Base-by-base conservation (phyloP, 1,284 basidiomycete species). In the Ceratobasidium sp. region DNA sequence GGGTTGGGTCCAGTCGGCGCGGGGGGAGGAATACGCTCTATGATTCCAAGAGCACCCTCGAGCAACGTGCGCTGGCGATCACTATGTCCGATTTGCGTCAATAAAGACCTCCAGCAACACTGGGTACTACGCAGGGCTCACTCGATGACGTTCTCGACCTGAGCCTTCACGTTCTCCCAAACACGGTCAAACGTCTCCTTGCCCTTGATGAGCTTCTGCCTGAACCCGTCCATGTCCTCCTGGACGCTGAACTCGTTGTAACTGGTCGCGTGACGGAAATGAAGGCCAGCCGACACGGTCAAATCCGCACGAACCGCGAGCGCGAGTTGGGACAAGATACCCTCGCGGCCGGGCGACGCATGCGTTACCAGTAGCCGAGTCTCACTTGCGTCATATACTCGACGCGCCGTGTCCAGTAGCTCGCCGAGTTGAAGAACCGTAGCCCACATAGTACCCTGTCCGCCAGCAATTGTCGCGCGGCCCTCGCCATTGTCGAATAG, bases 161-260 rank as follows among this genome's bases (percentile, higher is more conserved):
- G 96, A 0, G 86, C 83, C 86, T 95, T 95, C 69, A 99, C 97
- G 75, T 90, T 93, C 47, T 98, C 96, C 93, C 96, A 99, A 22
- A 99, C 92, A 78, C 92, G 93, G 81, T 93, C 89, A 81, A 98
- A 99, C 29, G 87, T 86, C 75, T 94, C 92, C 83, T 95, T 95
- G 54, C 95, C 93, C 17, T 87, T 84, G 1, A 87, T 78, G 2
- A 99, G 86, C 84, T 98, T 99, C 81, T 89, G 89, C 65, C 93
- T 89, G 85, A 96, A 97, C 14, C 91, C 91, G 54, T 98, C 95
- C 78, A 93, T 93, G 83, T 98, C 95, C 63, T 89, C 87, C 82
- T 97, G 94, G 1, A 98, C 93, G 79, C 93, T 94, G 82, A 98
- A 99, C 82, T 99, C 97, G 84, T 99, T 99, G 88, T 97, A 99